Base-by-base conservation (phyloP, 345 rosid species). In the Arabis alpina region DNA sequence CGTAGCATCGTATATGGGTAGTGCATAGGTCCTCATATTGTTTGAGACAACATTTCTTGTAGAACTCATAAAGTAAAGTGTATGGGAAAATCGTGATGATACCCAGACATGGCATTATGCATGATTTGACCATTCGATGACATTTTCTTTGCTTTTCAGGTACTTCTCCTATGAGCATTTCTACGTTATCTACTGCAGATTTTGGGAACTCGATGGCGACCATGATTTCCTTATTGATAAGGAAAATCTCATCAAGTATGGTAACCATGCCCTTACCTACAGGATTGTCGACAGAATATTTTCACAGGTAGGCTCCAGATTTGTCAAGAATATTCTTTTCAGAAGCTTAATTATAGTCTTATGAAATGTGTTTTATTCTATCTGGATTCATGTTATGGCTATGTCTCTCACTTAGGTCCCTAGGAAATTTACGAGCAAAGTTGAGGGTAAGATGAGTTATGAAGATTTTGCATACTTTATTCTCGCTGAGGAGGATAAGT, bases 381-480 rank as follows among this genome's bases (percentile, higher is more conserved):
- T 34, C 24, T 49, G 47, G 47, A 39, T 54, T 61, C 2, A 28
- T 16, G 5, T 13, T 45, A 48, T 0, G 47, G 14, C 59, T 39
- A 11, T 53, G 51, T 40, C 19, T 77, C 66, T 70, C 79, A 11
- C 2, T 24, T 36, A 90, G 98, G 88, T 85, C 71, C 81, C 97
- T 1, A 85, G 86, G 75, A 88, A 85, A 74, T 90, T 92, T 77
- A 87, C 91, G 1, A 76, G 97, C 76, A 70, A 79, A 60, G 80
- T 78, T 58, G 89, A 83, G 64, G 92, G 97, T 76, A 88, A 84
- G 86, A 93, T 93, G 97, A 84, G 86, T 71, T 93, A 93, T 76
- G 97, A 93, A 82, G 98, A 93, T 85, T 93, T 93, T 67, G 98
- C 89, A 5, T 86, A 86, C 82, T 93, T 93, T 79, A 87, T 93